A percentile compares a stretch with the other conserved stretches of the same genome.
These are phyloP conservation scores for Ilex paraguariensis DNA, from an alignment of 305 asterid species.

Conservation along the genomic window DNA sequence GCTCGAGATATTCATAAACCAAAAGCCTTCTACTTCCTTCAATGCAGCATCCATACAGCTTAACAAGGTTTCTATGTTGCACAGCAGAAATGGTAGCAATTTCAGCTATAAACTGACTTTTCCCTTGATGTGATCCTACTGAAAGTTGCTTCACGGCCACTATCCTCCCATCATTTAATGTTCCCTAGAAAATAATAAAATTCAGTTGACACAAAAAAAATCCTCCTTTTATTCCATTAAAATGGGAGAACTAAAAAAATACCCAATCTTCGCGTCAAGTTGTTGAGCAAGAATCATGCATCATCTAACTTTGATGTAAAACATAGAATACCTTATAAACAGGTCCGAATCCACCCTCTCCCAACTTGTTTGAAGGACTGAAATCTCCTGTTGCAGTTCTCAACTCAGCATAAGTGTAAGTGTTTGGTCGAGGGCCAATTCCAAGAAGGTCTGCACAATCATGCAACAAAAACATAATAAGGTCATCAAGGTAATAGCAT, in stretches of 20 bases:
- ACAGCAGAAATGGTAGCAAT: constrained; percentile 4
- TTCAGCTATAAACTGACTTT: constrained; percentile 4
- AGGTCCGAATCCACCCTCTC: constrained; percentile 7
- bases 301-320: not conserved
- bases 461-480: not conserved
- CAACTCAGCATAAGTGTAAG: not conserved
- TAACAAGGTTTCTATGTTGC: constrained; percentile 2
- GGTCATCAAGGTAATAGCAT: not conserved
- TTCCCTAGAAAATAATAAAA: not conserved
- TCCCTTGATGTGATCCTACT: constrained; percentile 2
- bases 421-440: not conserved
- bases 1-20: constrained; percentile 1
- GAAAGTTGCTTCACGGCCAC: constrained; percentile 3
- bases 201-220: too few species aligned
- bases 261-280: too few species aligned
- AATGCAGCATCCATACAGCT: not conserved
- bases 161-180: not conserved
- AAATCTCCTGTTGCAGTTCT: constrained; percentile 3
- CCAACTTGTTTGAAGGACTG: not conserved
- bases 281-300: not conserved
- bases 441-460: constrained; percentile 1
- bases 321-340: not conserved
- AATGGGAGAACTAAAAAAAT: too few species aligned
- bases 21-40: not conserved
- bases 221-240: too few species aligned